Percentiles rank a stretch among this genome's conserved stretches.
phyloP scores from a whole-genome alignment of 176 grass and related monocot species.

The Melocanna baccifera region DNA sequence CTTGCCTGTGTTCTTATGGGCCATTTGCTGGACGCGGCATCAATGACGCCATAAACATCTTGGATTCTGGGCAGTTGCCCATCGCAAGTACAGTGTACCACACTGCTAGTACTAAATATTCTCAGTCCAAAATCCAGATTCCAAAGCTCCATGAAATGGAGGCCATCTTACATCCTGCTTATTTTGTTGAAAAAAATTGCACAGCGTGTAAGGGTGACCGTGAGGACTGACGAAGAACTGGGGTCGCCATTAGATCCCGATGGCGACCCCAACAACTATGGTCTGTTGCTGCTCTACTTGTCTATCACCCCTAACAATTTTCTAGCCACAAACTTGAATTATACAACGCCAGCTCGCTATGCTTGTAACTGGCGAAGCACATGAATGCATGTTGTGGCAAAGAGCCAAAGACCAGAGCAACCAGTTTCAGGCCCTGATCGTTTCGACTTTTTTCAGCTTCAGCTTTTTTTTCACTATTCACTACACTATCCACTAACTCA shows the following conservation, averaged over 20 bases:
- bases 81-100: neutral
- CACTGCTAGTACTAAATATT: neutral
- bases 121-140: neutral
- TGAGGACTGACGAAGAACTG: neutral
- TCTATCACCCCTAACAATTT: neutral
- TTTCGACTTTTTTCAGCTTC: too few species aligned
- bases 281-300: neutral
- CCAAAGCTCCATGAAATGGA: neutral
- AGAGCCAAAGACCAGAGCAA: neutral
- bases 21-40: neutral
- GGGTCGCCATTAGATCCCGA: neutral
- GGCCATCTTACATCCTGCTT: neutral
- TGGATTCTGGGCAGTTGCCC: neutral
- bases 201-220: neutral
- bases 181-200: neutral
- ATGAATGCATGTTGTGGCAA: constrained; percentile 4
- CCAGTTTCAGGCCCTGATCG: neutral
- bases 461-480: too few species aligned
- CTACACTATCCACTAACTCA: too few species aligned
- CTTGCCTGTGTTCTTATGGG: neutral
- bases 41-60: neutral
- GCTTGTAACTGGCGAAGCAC: neutral
- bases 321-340: constrained; percentile 15
- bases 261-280: neutral
- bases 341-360: neutral